phyloP scores from a whole-genome alignment of 2,329 filamentous ascomycete species.

The Aspergillus fumigatiaffinis region DNA sequence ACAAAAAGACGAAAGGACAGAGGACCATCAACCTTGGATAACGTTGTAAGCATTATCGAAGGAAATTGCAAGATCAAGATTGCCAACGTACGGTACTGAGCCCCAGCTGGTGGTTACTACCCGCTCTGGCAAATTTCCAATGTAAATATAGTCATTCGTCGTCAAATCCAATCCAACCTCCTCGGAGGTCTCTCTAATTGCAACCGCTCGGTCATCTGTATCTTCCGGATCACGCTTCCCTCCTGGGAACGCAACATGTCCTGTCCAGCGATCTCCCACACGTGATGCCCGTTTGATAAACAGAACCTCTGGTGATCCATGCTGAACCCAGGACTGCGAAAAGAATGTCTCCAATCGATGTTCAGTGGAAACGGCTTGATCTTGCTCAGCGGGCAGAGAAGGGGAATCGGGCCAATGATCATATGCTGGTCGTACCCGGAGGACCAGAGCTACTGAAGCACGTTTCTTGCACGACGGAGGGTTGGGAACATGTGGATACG shows the following conservation, averaged over 20 bases:
- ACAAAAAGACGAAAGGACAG: slow-evolving; percentile 64
- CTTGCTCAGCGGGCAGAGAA: slow-evolving; percentile 15
- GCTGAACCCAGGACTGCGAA: slow-evolving; percentile 59
- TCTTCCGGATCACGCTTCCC: slow-evolving; percentile 65
- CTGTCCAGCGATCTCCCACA: slow-evolving; percentile 64
- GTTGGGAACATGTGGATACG: slow-evolving; percentile 44
- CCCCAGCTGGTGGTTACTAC: slow-evolving; percentile 65
- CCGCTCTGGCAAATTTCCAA: slow-evolving; percentile 63
- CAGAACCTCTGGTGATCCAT: slow-evolving; percentile 64
- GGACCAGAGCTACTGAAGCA: slow-evolving; percentile 63
- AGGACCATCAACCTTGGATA: slow-evolving; percentile 60
- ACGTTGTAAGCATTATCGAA: neutral
- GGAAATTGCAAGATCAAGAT: neutral
- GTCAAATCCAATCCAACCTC: slow-evolving; percentile 63
- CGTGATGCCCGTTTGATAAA: slow-evolving; percentile 67
- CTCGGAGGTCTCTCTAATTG: slow-evolving; percentile 61
- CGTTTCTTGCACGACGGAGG: slow-evolving; percentile 52
- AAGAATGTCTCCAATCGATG: slow-evolving; percentile 57
- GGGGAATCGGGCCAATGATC: slow-evolving; percentile 47
- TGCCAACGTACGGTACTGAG: slow-evolving; percentile 50
- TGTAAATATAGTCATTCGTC: slow-evolving; percentile 42
- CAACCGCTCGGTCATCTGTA: slow-evolving; percentile 58
- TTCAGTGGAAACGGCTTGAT: slow-evolving; percentile 23
- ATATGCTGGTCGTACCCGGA: slow-evolving; percentile 59
- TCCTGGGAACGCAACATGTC: slow-evolving; percentile 65